A percentile compares a stretch with the other conserved stretches of the same genome.
Conservation (phyloP, 2,329 filamentous ascomycete species). For the Coniochaeta hoffmannii region DNA sequence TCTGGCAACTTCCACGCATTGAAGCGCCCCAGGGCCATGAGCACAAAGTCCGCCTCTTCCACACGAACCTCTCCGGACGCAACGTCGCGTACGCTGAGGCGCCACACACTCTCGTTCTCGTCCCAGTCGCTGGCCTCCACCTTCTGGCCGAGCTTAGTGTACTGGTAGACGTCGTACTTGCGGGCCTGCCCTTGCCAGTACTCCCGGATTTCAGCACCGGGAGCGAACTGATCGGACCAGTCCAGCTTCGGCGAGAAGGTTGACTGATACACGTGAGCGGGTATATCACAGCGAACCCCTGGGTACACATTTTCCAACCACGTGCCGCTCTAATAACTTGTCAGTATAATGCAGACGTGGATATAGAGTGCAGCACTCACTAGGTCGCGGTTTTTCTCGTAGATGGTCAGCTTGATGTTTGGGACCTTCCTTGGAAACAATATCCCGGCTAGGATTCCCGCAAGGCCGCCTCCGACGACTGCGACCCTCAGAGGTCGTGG, state of each 20-base stretch:
- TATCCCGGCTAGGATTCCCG: constrained; percentile 57
- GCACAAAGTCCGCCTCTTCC: constrained; percentile 50
- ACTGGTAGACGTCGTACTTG: constrained; percentile 58
- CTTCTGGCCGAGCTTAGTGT: constrained; percentile 45
- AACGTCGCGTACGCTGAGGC: constrained; percentile 35
- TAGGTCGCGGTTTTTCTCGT: constrained; percentile 61
- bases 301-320: constrained; percentile 54
- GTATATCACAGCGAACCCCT: constrained; percentile 61
- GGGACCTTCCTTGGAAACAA: constrained; percentile 64
- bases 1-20: constrained; percentile 58
- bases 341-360: constrained; percentile 1
- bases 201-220: constrained; percentile 56
- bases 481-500: constrained; percentile 44
- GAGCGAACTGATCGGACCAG: constrained; percentile 63
- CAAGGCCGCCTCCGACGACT: constrained; percentile 57
- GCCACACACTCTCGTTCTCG: constrained; percentile 44
- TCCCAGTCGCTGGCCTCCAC: constrained; percentile 53
- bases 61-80: constrained; percentile 27
- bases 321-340: constrained; percentile 33
- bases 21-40: constrained; percentile 59
- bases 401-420: constrained; percentile 55
- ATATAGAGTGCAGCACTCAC: constrained; percentile 32
- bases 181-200: constrained; percentile 58
- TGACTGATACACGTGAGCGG: constrained; percentile 62
- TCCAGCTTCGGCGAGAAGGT: constrained; percentile 60